Base-by-base conservation (phyloP, 352 stramenopile species). In the Lagenidium sp. region DNA sequence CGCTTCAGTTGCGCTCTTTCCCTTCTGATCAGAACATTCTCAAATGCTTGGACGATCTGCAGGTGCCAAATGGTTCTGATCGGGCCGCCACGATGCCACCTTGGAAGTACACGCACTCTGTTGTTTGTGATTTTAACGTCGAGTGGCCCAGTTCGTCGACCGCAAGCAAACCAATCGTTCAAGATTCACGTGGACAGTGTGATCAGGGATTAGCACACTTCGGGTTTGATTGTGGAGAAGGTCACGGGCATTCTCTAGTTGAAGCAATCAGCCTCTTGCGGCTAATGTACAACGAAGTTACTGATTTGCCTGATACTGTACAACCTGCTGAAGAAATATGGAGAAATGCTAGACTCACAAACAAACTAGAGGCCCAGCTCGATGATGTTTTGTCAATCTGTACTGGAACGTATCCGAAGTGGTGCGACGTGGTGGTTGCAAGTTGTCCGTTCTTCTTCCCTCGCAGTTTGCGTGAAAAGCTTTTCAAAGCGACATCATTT, bases 381-480 rank as follows among this genome's bases (percentile, higher is more conserved):
- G 71, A 85, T 53, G 78, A 93, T 54, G 75, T 88, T 44, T 58
- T 93, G n/a, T 82, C 71, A 1, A 65, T 90, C 30, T 87, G 73
- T 55, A 88, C 75, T 55, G 74, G 75, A 41, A 84, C 83, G 39
- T 93, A 93, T 57, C 77, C 80, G 4, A 52, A 63, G 11, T 93
- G 80, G 80, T 89, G 64, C 52, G 76, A 90, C 60, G 50, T 52
- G 2, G 49, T 93, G 25, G 63, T 87, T n/a, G 78, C 68, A 4
- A 49, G 85, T 47, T 90, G 70, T 50, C 83, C 81, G 40, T 93
- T 90, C 40, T 86, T 93, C 26, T 93, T 93, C 18, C 70, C 80
- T 0, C 68, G 68, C 18, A 64, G 84, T 26, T 50, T 90, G 7
- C 68, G 80, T 8, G 67, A 89, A 37, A 76, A 74, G 18, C 36